Percentiles rank a stretch among this genome's conserved stretches.
Conservation (phyloP, 345 rosid genomes). For the Isatis tinctoria region DNA sequence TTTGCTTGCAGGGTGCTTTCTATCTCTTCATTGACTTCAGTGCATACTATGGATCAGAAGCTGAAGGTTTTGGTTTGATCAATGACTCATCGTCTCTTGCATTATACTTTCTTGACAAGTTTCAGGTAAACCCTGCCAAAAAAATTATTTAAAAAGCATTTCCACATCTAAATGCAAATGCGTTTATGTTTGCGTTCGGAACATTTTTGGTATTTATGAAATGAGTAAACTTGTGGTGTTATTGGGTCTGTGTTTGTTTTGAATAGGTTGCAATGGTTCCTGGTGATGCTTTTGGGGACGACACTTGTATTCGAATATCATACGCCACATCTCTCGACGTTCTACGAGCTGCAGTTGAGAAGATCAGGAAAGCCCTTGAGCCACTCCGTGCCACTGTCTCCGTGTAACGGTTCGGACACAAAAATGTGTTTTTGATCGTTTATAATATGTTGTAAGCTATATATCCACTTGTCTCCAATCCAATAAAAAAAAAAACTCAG, state of each 20-base stretch:
- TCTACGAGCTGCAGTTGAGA: conserved; percentile 70
- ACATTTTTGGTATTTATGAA: neutral
- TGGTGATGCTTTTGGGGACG: conserved; percentile 96
- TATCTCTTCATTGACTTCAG: conserved; percentile 86
- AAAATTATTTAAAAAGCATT: neutral
- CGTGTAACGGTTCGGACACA: conserved; percentile 31
- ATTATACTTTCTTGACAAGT: conserved; percentile 51
- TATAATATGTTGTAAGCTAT: conserved; percentile 1
- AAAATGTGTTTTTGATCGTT: neutral
- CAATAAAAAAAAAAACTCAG: neutral
- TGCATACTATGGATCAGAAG: conserved; percentile 71
- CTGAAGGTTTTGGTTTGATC: conserved; percentile 74
- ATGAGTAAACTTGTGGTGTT: too few relatives aligned
- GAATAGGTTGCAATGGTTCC: conserved; percentile 91
- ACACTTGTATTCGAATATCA: conserved; percentile 80
- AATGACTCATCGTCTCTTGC: conserved; percentile 60
- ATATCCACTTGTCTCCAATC: neutral
- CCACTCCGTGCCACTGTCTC: conserved; percentile 49
- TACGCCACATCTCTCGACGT: conserved; percentile 80
- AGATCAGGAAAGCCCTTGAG: conserved; percentile 71
- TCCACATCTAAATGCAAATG: neutral
- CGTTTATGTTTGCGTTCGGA: neutral
- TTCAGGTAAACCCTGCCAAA: conserved; percentile 22
- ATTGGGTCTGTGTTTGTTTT: conserved; percentile 1
- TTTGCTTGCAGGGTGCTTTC: conserved; percentile 81